Conservation (phyloP, 257 asterid species). For the Verbena officinalis region DNA sequence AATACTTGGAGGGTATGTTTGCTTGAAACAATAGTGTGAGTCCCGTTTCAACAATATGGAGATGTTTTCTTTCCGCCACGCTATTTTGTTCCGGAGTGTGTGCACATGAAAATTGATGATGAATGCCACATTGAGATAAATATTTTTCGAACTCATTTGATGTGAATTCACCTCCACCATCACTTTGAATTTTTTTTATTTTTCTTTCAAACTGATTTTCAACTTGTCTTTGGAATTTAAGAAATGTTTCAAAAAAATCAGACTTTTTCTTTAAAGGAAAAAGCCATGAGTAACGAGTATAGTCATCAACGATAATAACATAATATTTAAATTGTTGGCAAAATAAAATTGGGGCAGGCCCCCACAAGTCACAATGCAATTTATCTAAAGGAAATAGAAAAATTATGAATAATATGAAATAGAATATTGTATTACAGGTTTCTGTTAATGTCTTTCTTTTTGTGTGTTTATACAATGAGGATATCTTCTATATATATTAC, state of each 20-base stretch:
- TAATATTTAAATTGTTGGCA: background rate
- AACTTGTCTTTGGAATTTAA: background rate
- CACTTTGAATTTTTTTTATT: slow-evolving; percentile 12
- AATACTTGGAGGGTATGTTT: background rate
- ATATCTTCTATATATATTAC: too few relatives aligned
- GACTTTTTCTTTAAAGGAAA: slow-evolving; percentile 12
- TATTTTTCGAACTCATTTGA: too few relatives aligned
- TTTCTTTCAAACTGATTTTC: too few relatives aligned
- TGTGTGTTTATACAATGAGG: too few relatives aligned
- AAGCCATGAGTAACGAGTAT: slow-evolving; percentile 2
- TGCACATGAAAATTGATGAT: background rate
- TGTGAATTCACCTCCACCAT: slow-evolving; percentile 12
- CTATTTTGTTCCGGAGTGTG: too few relatives aligned
- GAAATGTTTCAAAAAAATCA: background rate
- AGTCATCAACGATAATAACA: background rate
- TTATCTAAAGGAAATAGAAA: slow-evolving; percentile 3
- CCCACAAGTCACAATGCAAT: slow-evolving; percentile 28
- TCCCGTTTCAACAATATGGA: slow-evolving; percentile 18
- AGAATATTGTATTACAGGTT: too few relatives aligned
- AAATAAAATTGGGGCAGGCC: background rate
- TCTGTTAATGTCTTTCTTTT: too few relatives aligned
- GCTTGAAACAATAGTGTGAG: slow-evolving; percentile 11
- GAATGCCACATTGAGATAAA: background rate
- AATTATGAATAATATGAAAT: too few relatives aligned
- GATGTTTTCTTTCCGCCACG: slow-evolving; percentile 13